A percentile compares a stretch with the other conserved stretches of the same genome.
phyloP scores from a whole-genome alignment of 2,329 filamentous ascomycete species.

The Paraphoma chrysanthemicola region DNA sequence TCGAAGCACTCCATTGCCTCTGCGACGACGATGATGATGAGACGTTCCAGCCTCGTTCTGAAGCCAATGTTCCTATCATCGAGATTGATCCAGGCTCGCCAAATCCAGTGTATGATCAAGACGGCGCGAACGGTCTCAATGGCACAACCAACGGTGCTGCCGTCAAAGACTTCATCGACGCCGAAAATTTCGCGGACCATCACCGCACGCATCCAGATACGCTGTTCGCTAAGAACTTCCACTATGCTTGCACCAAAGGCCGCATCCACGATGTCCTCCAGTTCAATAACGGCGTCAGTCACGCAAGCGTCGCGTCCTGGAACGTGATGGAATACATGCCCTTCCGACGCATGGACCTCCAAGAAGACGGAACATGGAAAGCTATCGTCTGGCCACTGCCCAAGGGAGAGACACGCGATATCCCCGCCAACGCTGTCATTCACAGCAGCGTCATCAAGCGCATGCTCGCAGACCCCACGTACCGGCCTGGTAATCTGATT shows the following conservation, averaged over 20 bases:
- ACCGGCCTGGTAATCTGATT: slow-evolving; percentile 81
- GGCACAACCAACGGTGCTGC: not conserved
- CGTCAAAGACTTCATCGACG: slow-evolving; percentile 16
- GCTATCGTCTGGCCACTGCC: slow-evolving; percentile 82
- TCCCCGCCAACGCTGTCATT: slow-evolving; percentile 72
- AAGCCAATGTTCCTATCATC: slow-evolving; percentile 36
- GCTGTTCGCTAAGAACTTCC: slow-evolving; percentile 65
- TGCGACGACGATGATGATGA: slow-evolving; percentile 50
- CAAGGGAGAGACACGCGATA: slow-evolving; percentile 77
- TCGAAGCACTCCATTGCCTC: slow-evolving; percentile 70
- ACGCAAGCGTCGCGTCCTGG: slow-evolving; percentile 69
- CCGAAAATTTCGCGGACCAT: slow-evolving; percentile 20
- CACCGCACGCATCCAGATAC: slow-evolving; percentile 29
- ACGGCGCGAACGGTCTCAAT: not conserved
- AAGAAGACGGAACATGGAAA: slow-evolving; percentile 75
- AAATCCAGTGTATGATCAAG: slow-evolving; percentile 1
- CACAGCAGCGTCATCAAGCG: slow-evolving; percentile 78
- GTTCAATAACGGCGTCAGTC: slow-evolving; percentile 66
- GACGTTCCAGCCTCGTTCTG: not conserved
- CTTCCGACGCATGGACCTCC: slow-evolving; percentile 81
- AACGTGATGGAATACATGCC: slow-evolving; percentile 82
- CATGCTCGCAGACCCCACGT: slow-evolving; percentile 68
- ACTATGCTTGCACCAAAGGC: slow-evolving; percentile 61
- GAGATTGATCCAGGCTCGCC: slow-evolving; percentile 40
- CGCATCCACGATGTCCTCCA: slow-evolving; percentile 74